Evolutionary conservation across 2,329 filamentous ascomycete species (phyloP).

Genomic region (Colletotrichum trifolii): DNA sequence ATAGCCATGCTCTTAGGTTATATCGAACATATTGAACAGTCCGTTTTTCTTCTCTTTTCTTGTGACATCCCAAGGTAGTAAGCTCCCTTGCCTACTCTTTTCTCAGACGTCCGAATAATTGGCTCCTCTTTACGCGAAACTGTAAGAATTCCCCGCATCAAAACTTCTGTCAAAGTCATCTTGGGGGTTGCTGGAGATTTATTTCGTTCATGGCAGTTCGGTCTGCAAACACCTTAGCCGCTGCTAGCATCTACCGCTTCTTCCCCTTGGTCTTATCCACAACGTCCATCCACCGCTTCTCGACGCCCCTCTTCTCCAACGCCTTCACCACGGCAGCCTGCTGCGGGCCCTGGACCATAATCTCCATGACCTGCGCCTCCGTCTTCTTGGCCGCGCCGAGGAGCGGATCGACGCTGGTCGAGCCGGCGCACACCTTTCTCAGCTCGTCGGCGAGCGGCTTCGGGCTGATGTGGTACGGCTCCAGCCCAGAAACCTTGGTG

Average conservation of each 20-base stretch:
- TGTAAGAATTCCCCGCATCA: no score
- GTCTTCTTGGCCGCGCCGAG: slow-evolving; percentile 10
- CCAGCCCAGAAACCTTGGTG: slow-evolving; percentile 8
- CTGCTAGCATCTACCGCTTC: slow-evolving; percentile 1
- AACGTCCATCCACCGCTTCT: slow-evolving; percentile 3
- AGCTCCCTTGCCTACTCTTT: no score
- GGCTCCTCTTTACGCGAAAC: no score
- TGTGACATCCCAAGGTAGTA: no score
- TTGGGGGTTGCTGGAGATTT: no score
- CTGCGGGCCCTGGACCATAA: slow-evolving; percentile 6
- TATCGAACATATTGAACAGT: no score
- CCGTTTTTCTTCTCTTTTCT: no score
- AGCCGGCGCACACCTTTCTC: slow-evolving; percentile 8
- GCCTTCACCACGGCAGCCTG: slow-evolving; percentile 3
- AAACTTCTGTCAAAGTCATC: no score
- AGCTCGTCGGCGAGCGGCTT: slow-evolving; percentile 8
- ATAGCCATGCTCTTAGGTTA: no score
- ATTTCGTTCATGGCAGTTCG: no score
- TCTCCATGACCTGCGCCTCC: slow-evolving; percentile 3
- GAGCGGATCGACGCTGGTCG: slow-evolving; percentile 5
- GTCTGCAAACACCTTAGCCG: no score
- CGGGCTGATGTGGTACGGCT: slow-evolving; percentile 11
- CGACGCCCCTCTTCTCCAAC: slow-evolving; percentile 7
- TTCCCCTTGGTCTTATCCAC: slow-evolving; percentile 4
- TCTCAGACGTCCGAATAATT: no score